Percentiles rank a stretch among this genome's conserved stretches.
phyloP scores from a whole-genome alignment of 768 basidiomycete species.

The Flagelloscypha sp. region DNA sequence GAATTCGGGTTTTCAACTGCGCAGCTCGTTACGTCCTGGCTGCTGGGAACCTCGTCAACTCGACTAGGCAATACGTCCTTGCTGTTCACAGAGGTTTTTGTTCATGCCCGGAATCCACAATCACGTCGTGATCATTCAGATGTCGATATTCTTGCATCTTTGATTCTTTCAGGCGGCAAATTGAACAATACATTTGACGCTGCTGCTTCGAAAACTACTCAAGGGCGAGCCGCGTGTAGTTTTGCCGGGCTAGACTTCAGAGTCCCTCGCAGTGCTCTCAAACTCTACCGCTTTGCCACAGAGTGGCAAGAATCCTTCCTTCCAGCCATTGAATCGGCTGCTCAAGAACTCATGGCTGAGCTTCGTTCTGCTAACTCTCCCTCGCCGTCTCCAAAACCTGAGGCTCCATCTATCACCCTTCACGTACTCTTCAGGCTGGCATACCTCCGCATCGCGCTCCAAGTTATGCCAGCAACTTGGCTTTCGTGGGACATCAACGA shows the following conservation, averaged over 20 bases:
- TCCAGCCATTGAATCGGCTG: constrained; percentile 60
- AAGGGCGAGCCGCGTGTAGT: constrained; percentile 35
- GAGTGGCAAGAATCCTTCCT: constrained; percentile 80
- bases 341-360: constrained; percentile 60
- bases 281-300: constrained; percentile 69
- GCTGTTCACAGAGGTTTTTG: constrained; percentile 40
- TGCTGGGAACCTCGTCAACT: constrained; percentile 20
- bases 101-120: constrained; percentile 51
- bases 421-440: constrained; percentile 47
- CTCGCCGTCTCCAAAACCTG: constrained; percentile 18
- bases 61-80: constrained; percentile 41
- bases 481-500: constrained; percentile 62
- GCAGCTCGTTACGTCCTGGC: constrained; percentile 27
- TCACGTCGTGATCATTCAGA: constrained; percentile 29
- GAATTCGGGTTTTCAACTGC: constrained; percentile 44
- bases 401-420: constrained; percentile 24
- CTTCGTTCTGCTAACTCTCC: constrained; percentile 34
- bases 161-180: constrained; percentile 39
- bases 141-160: constrained; percentile 54
- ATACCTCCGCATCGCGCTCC: constrained; percentile 53
- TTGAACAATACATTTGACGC: constrained; percentile 38
- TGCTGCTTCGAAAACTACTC: constrained; percentile 32
- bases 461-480: constrained; percentile 88
- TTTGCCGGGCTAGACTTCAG: constrained; percentile 41
- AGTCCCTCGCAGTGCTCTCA: constrained; percentile 75